Base-by-base conservation (phyloP, 2,329 filamentous ascomycete genomes). In the Pseudogymnoascus sp. region DNA sequence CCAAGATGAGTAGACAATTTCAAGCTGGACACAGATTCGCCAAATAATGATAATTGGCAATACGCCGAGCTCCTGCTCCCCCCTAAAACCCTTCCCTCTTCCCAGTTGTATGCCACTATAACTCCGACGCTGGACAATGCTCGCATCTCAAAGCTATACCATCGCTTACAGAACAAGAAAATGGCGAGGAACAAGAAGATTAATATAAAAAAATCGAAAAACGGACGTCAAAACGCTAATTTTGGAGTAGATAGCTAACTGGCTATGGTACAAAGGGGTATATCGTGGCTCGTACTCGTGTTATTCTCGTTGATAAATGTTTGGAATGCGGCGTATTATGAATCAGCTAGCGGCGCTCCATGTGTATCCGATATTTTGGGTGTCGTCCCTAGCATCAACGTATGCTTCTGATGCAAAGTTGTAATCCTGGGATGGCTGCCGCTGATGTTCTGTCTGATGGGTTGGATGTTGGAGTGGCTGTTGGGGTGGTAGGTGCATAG, bases 81-180 rank as follows among this genome's bases (percentile, higher is more conserved):
- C n/a, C 45, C 25, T 8, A 9, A 52, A 52, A 55, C 4, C 28
- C n/a, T 18, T 55, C 18, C 16, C 28, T 16, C 3, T 35, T 55
- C 21, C 28, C n/a, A 55, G 14, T 55, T 55, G n/a, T 55, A 55
- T 35, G 49, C 28, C 49, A 31, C 28, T 55, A 35, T 55, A 55
- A 55, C 28, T 33, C 49, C 16, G 49, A 55, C 28, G 28, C 49
- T 55, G 49, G 16, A 55, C 11, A 55, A 35, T 55, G 28, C 49
- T 55, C 11, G 49, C 49, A 55, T 55, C 49, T 55, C 49, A 33
- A 55, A 55, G 49, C n/a, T 55, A 55, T 33, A 35, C 35, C 49
- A 35, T 21, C 28, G 49, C 28, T 55, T 33, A 35, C 7, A 55
- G 16, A 55, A 55, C 16, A 1, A 55, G 49, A 55, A 52, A 11